Conservation (phyloP, 257 asterid genomes). For the Capsicum rhomboideum region DNA sequence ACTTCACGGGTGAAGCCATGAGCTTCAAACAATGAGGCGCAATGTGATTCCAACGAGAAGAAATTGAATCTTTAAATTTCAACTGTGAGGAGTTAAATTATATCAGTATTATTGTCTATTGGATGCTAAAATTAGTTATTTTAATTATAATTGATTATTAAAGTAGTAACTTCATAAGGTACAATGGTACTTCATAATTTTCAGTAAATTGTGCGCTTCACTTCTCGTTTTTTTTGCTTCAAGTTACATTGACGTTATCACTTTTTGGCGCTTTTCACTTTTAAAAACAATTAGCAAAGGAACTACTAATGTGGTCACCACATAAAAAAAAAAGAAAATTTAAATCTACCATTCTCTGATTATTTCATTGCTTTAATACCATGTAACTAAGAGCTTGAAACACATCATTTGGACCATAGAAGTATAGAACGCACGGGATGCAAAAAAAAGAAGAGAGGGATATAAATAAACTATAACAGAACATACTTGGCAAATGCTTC, state of each 20-base stretch:
- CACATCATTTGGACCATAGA: neutral
- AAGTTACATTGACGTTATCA: neutral
- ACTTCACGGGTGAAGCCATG: neutral
- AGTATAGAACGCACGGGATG: neutral
- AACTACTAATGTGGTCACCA: neutral
- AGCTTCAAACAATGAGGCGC: neutral
- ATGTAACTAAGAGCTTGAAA: neutral
- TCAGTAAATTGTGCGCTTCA: neutral
- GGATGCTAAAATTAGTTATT: neutral
- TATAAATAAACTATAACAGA: neutral
- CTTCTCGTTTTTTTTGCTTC: neutral
- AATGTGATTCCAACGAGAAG: neutral
- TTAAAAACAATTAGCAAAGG: neutral
- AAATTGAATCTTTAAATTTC: neutral
- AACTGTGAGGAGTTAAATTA: neutral
- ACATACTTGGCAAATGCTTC: conserved; percentile 53
- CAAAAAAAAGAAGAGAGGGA: neutral
- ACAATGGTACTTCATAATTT: neutral
- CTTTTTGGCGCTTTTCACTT: neutral
- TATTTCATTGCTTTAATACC: neutral
- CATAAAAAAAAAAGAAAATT: neutral
- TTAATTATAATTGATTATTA: neutral
- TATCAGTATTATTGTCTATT: neutral
- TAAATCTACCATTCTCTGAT: neutral
- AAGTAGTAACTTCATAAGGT: neutral